Percentiles rank a stretch among this genome's conserved stretches.
These are phyloP conservation scores for Aphanomyces invadans DNA, from an alignment of 352 stramenopile genomes.

Conservation along the genomic window DNA sequence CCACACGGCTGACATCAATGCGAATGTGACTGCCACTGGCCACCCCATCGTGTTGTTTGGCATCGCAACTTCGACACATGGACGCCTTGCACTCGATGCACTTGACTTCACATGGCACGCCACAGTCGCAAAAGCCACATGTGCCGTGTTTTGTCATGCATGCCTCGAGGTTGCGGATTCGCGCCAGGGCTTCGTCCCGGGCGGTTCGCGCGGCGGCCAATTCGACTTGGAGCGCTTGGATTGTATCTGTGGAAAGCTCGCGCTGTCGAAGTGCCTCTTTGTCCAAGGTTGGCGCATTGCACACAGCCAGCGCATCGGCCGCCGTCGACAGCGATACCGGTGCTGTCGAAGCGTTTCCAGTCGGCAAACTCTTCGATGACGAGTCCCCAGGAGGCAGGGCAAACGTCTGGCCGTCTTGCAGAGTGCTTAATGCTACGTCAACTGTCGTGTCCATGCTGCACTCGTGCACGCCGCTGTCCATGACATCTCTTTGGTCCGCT, in stretches of 20 bases:
- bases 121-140: neutral
- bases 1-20: neutral
- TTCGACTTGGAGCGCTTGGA: neutral
- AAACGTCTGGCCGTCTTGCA: too few species aligned
- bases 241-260: neutral
- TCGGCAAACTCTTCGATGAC: neutral
- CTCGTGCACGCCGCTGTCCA: too few species aligned
- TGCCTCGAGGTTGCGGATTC: neutral
- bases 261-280: too few species aligned
- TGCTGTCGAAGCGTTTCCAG: too few species aligned
- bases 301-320: too few species aligned
- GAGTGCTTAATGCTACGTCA: too few species aligned
- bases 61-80: neutral
- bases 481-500: too few species aligned
- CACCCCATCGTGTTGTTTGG: neutral
- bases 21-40: neutral
- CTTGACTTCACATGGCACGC: neutral
- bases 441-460: too few species aligned
- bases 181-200: neutral
- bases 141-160: neutral
- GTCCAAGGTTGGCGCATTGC: too few species aligned
- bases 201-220: neutral
- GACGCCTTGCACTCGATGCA: conserved; percentile 5
- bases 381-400: neutral
- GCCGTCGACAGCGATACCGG: too few species aligned